Conservation (phyloP, 164 flowering plant species). For the Nelumbo lutea region DNA sequence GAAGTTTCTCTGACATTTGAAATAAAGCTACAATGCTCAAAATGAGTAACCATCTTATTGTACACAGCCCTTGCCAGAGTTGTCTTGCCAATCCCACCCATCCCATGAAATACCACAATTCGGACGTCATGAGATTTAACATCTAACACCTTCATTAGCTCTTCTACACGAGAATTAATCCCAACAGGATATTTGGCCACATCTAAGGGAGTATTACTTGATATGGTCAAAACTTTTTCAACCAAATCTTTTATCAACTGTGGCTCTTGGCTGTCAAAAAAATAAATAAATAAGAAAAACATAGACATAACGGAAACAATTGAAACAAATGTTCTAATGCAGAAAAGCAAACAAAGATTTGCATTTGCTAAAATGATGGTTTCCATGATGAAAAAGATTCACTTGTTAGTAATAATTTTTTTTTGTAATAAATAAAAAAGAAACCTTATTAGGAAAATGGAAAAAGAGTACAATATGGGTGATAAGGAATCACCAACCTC, state of each 20-base stretch:
- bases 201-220: neutral
- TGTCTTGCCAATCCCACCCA: constrained; percentile 32
- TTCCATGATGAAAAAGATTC: too few relatives aligned
- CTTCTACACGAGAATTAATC: neutral
- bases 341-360: too few relatives aligned
- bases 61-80: constrained; percentile 19
- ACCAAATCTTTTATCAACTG: neutral
- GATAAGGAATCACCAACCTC: too few relatives aligned
- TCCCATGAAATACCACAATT: constrained; percentile 20
- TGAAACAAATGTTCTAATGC: too few relatives aligned
- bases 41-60: constrained; percentile 1
- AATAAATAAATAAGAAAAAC: too few relatives aligned
- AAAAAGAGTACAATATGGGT: too few relatives aligned
- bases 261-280: too few relatives aligned
- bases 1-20: constrained; percentile 16
- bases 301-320: too few relatives aligned
- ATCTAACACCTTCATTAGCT: neutral
- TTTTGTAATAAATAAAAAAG: too few relatives aligned
- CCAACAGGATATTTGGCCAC: constrained; percentile 9
- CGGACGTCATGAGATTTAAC: constrained; percentile 7
- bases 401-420: too few relatives aligned
- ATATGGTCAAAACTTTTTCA: neutral
- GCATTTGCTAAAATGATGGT: too few relatives aligned
- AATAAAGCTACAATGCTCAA: constrained; percentile 8
- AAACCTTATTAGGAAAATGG: too few relatives aligned